Conservation (phyloP, 768 basidiomycete species). For the Clavulina sp. region DNA sequence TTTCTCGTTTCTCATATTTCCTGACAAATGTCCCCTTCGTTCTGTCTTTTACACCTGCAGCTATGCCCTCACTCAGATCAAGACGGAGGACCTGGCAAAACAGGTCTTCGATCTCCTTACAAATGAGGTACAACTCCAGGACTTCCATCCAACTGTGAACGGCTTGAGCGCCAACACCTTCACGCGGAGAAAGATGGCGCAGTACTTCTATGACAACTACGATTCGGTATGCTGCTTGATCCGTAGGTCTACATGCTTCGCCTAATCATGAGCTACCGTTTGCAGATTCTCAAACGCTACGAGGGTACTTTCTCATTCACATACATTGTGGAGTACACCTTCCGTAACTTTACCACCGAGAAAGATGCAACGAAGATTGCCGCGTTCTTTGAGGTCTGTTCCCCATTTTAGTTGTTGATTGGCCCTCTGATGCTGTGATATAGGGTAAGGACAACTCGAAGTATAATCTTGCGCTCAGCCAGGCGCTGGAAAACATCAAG, state of each 20-base stretch:
- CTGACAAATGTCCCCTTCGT: too few relatives aligned
- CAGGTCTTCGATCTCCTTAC: slow-evolving; percentile 42
- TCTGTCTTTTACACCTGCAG: background rate
- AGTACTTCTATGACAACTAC: slow-evolving; percentile 57
- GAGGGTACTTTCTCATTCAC: slow-evolving; percentile 48
- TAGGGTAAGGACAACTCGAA: slow-evolving; percentile 51
- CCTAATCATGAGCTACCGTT: background rate
- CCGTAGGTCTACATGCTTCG: background rate
- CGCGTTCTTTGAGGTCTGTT: slow-evolving; percentile 57
- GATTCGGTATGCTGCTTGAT: slow-evolving; percentile 25
- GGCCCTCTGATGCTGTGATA: background rate
- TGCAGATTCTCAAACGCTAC: slow-evolving; percentile 46
- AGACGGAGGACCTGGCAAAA: slow-evolving; percentile 40
- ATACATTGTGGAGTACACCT: slow-evolving; percentile 28
- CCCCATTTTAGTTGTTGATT: slow-evolving; percentile 7
- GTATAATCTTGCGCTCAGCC: slow-evolving; percentile 43
- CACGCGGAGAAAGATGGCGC: slow-evolving; percentile 34
- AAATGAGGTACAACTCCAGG: slow-evolving; percentile 22
- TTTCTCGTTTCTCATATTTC: too few relatives aligned
- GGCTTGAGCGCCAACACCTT: slow-evolving; percentile 39
- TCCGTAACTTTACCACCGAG: slow-evolving; percentile 40
- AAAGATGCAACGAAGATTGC: slow-evolving; percentile 44
- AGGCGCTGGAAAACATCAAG: slow-evolving; percentile 50
- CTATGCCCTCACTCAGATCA: background rate
- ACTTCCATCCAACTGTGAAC: slow-evolving; percentile 36